A percentile compares a stretch with the other conserved stretches of the same genome.
Conservation (phyloP, 495 filamentous ascomycete species). For the Neurospora discreta region DNA sequence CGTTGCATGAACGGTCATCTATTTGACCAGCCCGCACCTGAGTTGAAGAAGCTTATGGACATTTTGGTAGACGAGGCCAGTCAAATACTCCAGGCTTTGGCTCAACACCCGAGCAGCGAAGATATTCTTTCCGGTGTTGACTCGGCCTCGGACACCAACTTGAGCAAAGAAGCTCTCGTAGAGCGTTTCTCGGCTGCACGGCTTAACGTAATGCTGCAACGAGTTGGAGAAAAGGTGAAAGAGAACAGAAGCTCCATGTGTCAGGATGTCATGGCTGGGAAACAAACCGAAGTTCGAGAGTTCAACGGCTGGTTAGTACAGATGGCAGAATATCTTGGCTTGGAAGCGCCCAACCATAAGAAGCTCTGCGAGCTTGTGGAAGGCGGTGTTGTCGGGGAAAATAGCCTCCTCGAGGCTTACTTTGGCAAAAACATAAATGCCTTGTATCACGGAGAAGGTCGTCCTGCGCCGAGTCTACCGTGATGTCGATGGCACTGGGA, state of each 20-base stretch:
- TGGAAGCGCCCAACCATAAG: conserved; percentile 17
- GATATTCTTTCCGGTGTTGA: conserved; percentile 9
- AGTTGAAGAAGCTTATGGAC: conserved; percentile 36
- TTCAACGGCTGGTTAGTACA: conserved; percentile 75
- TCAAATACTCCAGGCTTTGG: conserved; percentile 43
- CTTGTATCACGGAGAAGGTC: conserved; percentile 1
- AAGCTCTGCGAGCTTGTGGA: conserved; percentile 20
- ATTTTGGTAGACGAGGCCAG: conserved; percentile 55
- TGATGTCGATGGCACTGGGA: neutral
- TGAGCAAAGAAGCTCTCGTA: conserved; percentile 43
- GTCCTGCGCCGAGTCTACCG: neutral
- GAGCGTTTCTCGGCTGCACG: conserved; percentile 13
- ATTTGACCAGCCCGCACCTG: conserved; percentile 46
- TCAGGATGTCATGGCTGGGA: conserved; percentile 55
- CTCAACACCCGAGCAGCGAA: conserved; percentile 13
- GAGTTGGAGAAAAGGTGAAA: conserved; percentile 47
- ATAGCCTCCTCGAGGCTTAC: conserved; percentile 10
- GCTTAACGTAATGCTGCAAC: conserved; percentile 15
- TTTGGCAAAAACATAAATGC: conserved; percentile 9
- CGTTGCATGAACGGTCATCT: conserved; percentile 64
- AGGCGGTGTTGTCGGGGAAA: conserved; percentile 6
- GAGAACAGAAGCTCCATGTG: conserved; percentile 71
- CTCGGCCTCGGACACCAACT: conserved; percentile 11
- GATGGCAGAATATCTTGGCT: conserved; percentile 17
- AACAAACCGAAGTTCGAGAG: conserved; percentile 66